Conservation (phyloP, 768 basidiomycete species). For the Coprinopsis marcescibilis region DNA sequence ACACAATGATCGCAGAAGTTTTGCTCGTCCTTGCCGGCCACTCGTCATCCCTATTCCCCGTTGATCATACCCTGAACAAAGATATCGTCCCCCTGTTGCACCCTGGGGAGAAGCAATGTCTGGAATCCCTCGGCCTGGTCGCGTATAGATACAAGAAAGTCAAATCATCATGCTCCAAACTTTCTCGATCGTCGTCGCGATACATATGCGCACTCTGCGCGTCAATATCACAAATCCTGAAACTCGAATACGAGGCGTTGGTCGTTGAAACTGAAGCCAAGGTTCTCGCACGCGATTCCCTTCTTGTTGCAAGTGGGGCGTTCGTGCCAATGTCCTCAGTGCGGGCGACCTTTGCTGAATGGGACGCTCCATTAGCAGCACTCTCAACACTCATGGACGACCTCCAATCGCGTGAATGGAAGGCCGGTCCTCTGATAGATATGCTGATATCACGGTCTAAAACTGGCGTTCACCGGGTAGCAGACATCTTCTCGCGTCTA, state of each 20-base stretch:
- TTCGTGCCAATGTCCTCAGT: conserved; percentile 85
- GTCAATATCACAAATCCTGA: conserved; percentile 66
- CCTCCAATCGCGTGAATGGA: conserved; percentile 56
- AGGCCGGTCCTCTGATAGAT: conserved; percentile 77
- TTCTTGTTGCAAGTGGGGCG: conserved; percentile 70
- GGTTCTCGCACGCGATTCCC: conserved; percentile 67
- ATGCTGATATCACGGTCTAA: conserved; percentile 64
- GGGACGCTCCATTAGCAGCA: conserved; percentile 82
- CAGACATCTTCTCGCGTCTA: conserved; percentile 65
- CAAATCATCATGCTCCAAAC: conserved; percentile 44
- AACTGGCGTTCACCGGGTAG: conserved; percentile 75
- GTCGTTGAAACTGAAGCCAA: conserved; percentile 79
- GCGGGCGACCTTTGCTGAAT: conserved; percentile 77
- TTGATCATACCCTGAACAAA: conserved; percentile 52
- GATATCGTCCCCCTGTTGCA: conserved; percentile 71
- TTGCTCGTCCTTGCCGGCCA: conserved; percentile 85
- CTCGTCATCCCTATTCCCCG: conserved; percentile 74
- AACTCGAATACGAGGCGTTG: conserved; percentile 73
- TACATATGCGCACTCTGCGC: conserved; percentile 79
- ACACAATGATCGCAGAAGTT: conserved; percentile 79
- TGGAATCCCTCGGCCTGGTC: conserved; percentile 73
- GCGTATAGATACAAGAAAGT: conserved; percentile 73
- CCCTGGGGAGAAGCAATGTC: conserved; percentile 81
- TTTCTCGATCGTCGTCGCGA: conserved; percentile 58
- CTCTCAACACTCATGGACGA: conserved; percentile 60